Conservation (phyloP, 306 rosid genomes). For the Sophora flavescens region DNA sequence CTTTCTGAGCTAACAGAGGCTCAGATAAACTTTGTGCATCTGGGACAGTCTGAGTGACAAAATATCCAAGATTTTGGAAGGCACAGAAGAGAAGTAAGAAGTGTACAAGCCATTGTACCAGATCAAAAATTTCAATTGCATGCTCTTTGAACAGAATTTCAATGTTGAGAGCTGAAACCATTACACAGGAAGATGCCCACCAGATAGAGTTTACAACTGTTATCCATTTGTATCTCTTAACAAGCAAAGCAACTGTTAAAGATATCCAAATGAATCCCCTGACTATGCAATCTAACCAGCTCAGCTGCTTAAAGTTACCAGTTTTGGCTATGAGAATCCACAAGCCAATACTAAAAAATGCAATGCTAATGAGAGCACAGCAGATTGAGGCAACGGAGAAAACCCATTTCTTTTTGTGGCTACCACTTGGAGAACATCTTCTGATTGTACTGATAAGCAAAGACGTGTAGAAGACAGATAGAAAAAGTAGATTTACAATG, state of each 20-base stretch:
- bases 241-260: slow-evolving; percentile 58
- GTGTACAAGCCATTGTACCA: slow-evolving; percentile 52
- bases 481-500: slow-evolving; percentile 52
- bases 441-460: slow-evolving; percentile 42
- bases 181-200: slow-evolving; percentile 60
- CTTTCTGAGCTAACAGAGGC: slow-evolving; percentile 53
- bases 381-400: slow-evolving; percentile 51
- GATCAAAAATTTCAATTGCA: slow-evolving; percentile 46
- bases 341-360: slow-evolving; percentile 51
- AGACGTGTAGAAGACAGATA: slow-evolving; percentile 45
- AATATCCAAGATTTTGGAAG: slow-evolving; percentile 48
- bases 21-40: slow-evolving; percentile 50
- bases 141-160: slow-evolving; percentile 49
- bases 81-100: slow-evolving; percentile 62
- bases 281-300: slow-evolving; percentile 48
- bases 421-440: slow-evolving; percentile 25
- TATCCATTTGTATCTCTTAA: slow-evolving; percentile 55
- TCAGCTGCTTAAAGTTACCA: slow-evolving; percentile 10
- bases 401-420: slow-evolving; percentile 45
- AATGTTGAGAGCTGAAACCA: slow-evolving; percentile 58
- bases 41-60: slow-evolving; percentile 25
- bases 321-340: slow-evolving; percentile 50
- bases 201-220: slow-evolving; percentile 57
- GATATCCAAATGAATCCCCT: slow-evolving; percentile 67
- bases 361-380: slow-evolving; percentile 56